Conservation (phyloP, 164 flowering plant genomes). For the Paratinospora sagittata region DNA sequence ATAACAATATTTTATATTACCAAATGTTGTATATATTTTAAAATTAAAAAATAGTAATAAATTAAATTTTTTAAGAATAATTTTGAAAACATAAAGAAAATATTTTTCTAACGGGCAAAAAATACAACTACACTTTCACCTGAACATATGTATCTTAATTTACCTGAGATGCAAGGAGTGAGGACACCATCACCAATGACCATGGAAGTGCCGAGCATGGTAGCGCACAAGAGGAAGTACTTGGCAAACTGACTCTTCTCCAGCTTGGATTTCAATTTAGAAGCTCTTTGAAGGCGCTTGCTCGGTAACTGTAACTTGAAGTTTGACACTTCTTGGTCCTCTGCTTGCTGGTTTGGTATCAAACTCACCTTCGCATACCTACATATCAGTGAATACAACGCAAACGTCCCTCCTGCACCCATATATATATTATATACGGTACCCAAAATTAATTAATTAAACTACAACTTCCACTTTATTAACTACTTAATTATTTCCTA, state of each 20-base stretch:
- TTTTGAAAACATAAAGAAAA: too few species aligned
- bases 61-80: too few species aligned
- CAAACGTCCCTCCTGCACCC: slow-evolving; percentile 26
- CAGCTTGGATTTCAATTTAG: slow-evolving; percentile 14
- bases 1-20: too few species aligned
- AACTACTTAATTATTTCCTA: too few species aligned
- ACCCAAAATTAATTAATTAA: too few species aligned
- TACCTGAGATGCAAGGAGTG: slow-evolving; percentile 35
- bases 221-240: slow-evolving; percentile 17
- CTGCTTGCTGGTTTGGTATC: slow-evolving; percentile 26
- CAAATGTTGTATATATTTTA: too few species aligned
- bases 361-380: slow-evolving; percentile 26
- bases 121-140: too few species aligned
- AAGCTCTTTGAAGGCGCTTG: slow-evolving; percentile 16
- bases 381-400: slow-evolving; percentile 29
- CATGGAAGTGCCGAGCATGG: slow-evolving; percentile 33
- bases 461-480: too few species aligned
- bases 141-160: too few species aligned
- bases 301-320: slow-evolving; percentile 18
- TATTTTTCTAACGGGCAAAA: too few species aligned
- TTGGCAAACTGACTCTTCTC: slow-evolving; percentile 20
- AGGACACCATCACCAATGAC: slow-evolving; percentile 31
- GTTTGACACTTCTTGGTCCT: slow-evolving; percentile 23
- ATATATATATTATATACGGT: too few species aligned
- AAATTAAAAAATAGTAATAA: too few species aligned